Base-by-base conservation (phyloP, 2,329 filamentous ascomycete species). In the Epichloe festucae region DNA sequence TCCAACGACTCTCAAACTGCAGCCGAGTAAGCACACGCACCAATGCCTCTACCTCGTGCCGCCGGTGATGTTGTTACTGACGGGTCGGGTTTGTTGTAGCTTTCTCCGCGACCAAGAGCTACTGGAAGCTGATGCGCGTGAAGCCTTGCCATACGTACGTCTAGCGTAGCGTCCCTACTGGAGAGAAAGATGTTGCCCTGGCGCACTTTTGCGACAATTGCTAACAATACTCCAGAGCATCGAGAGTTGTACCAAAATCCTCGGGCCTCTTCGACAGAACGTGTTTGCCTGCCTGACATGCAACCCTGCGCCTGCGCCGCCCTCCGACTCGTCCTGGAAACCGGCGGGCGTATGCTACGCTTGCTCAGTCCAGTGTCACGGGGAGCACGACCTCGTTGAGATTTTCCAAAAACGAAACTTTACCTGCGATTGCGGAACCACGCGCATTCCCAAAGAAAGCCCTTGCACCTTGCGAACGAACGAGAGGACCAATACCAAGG, bases 321-420 rank as follows among this genome's bases (percentile, higher is more conserved):
- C 89, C 1, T 61, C 74, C 3, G 77, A 79, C 44, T 63, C 76
- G 1, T 72, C 77, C 5, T 70, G 66, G 59, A 63, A 57, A 0
- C 72, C 82, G 1, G 93, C 91, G 3, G 93, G 87, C 27, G 81
- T 98, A 52, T 98, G 93, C 74, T 98, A 98, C 63, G 87, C 90
- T 21, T 98, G 93, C 71, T 96, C 91, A 6, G 89, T 98, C 53
- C 87, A 91, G 60, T 98, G 93, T 65, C 93, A 98, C 63, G 91
- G 93, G 58, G 90, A 97, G 63, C 93, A 98, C 65, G 86, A 79
- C 1, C 81, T 98, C 27, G 93, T 97, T 48, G 93, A 98, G 70
- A 85, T 98, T 19, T 98, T 98, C 71, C 85, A 81, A 64, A 97
- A 96, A 72, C 84, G 94, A 62, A 84, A 95, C 68, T 97, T 98